A percentile compares a stretch with the other conserved stretches of the same genome.
Conservation (phyloP, 129 eudicot species). For the Ambrosia artemisiifolia region DNA sequence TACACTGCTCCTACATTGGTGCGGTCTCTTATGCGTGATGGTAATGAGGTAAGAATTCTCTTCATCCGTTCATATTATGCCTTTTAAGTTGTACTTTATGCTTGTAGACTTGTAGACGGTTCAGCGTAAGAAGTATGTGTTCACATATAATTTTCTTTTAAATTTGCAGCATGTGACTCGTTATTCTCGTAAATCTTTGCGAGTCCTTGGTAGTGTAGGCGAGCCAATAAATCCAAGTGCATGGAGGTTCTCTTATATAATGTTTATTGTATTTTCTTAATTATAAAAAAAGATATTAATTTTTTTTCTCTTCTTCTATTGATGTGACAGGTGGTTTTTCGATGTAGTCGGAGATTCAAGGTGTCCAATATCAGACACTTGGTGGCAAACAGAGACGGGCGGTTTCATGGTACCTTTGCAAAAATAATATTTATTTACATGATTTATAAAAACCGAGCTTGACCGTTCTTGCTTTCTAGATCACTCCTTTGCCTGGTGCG, state of each 20-base stretch:
- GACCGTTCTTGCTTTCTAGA: conserved; percentile 46
- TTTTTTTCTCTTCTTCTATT: not conserved
- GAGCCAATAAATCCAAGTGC: conserved; percentile 99
- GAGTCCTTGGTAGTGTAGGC: conserved; percentile 98
- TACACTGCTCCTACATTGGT: conserved; percentile 98
- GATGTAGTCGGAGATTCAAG: conserved; percentile 88
- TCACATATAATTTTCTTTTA: not conserved
- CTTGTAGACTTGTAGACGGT: not conserved
- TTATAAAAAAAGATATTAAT: not conserved
- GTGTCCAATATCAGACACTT: conserved; percentile 97
- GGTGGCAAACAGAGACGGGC: conserved; percentile 99
- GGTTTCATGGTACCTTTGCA: conserved; percentile 76
- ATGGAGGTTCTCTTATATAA: conserved; percentile 67
- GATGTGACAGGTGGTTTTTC: conserved; percentile 75
- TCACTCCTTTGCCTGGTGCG: conserved; percentile 96
- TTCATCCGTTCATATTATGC: not conserved
- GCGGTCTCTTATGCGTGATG: conserved; percentile 98
- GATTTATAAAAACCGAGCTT: not conserved
- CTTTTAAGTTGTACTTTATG: conserved; percentile 4
- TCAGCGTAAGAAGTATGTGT: not conserved
- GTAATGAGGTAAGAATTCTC: conserved; percentile 55
- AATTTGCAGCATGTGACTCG: conserved; percentile 78
- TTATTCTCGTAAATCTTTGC: conserved; percentile 89
- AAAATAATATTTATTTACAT: not conserved
- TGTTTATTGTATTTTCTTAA: not conserved